A percentile compares a stretch with the other conserved stretches of the same genome.
phyloP scores from a whole-genome alignment of 1,284 basidiomycete genomes.

The Tylopilus sp. region DNA sequence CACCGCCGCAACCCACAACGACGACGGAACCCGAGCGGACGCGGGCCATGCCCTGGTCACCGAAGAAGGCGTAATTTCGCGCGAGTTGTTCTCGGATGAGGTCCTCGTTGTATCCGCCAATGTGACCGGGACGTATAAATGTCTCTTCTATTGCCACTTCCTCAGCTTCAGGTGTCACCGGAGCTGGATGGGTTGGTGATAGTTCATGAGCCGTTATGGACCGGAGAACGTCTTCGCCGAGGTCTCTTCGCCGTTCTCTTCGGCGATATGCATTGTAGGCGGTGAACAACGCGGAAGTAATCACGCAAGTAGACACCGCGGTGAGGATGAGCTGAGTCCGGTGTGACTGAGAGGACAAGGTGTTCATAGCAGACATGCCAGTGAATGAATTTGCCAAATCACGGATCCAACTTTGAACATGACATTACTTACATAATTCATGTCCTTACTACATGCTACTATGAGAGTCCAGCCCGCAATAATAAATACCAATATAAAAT shows the following conservation, averaged over 20 bases:
- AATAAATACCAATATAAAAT: constrained; percentile 45
- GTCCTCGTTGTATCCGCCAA: constrained; percentile 71
- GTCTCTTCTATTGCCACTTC: constrained; percentile 21
- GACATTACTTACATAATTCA: background rate
- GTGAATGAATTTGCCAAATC: background rate
- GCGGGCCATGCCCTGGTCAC: constrained; percentile 88
- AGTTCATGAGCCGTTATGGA: constrained; percentile 55
- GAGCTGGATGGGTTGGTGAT: constrained; percentile 21
- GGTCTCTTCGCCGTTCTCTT: constrained; percentile 61
- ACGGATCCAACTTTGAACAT: background rate
- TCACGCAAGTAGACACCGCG: constrained; percentile 70
- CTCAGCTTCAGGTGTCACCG: constrained; percentile 12
- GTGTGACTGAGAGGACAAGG: constrained; percentile 50
- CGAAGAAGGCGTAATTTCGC: constrained; percentile 95
- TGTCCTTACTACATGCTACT: background rate
- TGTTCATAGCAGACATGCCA: constrained; percentile 33
- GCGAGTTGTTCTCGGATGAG: constrained; percentile 90
- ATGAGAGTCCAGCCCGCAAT: constrained; percentile 21
- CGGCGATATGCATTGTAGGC: constrained; percentile 65
- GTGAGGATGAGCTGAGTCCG: constrained; percentile 68
- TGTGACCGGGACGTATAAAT: constrained; percentile 25
- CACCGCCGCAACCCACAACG: constrained; percentile 95
- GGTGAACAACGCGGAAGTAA: constrained; percentile 67
- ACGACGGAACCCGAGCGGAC: constrained; percentile 86
- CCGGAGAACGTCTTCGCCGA: constrained; percentile 66